Base-by-base conservation (phyloP, 2,329 filamentous ascomycete species). In the Epichloe bromicola region DNA sequence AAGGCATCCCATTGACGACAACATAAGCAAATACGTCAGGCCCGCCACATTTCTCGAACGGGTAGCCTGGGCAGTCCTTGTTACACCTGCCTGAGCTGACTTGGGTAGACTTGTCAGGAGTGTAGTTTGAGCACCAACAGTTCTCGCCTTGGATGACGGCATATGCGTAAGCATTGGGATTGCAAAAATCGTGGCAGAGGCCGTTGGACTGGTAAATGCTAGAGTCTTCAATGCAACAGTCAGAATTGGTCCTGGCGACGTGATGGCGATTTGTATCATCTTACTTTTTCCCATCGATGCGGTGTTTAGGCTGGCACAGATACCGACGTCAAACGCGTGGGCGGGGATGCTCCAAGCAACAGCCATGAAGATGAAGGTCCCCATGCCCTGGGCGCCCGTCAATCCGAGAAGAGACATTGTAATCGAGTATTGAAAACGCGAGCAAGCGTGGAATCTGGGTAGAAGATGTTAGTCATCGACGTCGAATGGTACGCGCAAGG, bases 51-150 rank as follows among this genome's bases (percentile, higher is more conserved):
- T 70, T 66, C 55, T 90, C 84, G 1, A 49, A 36, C 0, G 78
- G 78, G 61, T 76, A 91, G n/a, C 85, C 86, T 8, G 85, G 84
- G 58, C 86, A 91, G 15, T 66, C 48, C 0, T 63, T 64, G 56
- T 74, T 66, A 66, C 86, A 91, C 20, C 74, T 58, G 36, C 55
- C 57, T 2, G 66, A 64, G 20, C 68, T 60, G 48, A 73, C 68
- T 50, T 71, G 63, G 34, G 62, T 63, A 19, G 60, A 61, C 34
- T 68, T 56, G 47, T 70, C 70, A 8, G 86, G 86, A 2, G 74
- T 73, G 59, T 82, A 82, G 62, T 88, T 76, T 38, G 83, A 83
- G 63, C 86, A 91, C 85, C 85, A 91, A 63, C 86, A 91, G 48
- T 73, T 65, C 34, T 78, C 70, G 15, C 67, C 73, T 58, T 87